phyloP scores from a whole-genome alignment of 1,139 yeast genomes.

The Lodderomyces margitis region DNA sequence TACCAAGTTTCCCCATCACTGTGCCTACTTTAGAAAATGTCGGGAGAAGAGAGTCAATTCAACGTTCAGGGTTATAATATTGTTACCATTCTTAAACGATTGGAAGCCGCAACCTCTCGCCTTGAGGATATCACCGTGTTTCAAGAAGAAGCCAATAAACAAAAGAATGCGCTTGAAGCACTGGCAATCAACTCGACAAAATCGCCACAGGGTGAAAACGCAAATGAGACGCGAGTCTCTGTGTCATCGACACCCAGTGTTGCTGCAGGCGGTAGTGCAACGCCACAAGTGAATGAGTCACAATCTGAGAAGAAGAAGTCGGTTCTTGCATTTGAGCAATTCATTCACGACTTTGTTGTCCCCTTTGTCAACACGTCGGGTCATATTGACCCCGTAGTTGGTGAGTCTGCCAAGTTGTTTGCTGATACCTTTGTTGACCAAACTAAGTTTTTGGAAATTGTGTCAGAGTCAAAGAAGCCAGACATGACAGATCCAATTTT shows the following conservation, averaged over 20 bases:
- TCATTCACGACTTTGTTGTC: slow-evolving; percentile 50
- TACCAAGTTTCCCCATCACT: neutral
- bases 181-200: neutral
- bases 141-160: slow-evolving; percentile 53
- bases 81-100: slow-evolving; percentile 75
- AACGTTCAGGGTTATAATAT: slow-evolving; percentile 78
- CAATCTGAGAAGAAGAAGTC: slow-evolving; percentile 29
- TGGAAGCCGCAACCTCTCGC: slow-evolving; percentile 92
- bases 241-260: slow-evolving; percentile 13
- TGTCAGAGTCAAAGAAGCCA: slow-evolving; percentile 64
- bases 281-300: neutral
- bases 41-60: slow-evolving; percentile 53
- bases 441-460: slow-evolving; percentile 56
- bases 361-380: slow-evolving; percentile 63
- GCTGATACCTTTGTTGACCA: slow-evolving; percentile 62
- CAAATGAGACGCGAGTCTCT: neutral
- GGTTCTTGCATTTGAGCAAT: slow-evolving; percentile 52
- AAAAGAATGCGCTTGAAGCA: slow-evolving; percentile 4
- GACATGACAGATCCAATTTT: slow-evolving; percentile 53
- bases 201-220: neutral
- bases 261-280: slow-evolving; percentile 8
- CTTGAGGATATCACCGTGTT: slow-evolving; percentile 84
- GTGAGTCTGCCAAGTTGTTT: slow-evolving; percentile 56
- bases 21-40: slow-evolving; percentile 17
- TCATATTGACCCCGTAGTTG: slow-evolving; percentile 61